Percentiles rank a stretch among this genome's conserved stretches.
Evolutionary conservation across 2,329 filamentous ascomycete genomes (phyloP).

Genomic region (Hypoxylon sp.): DNA sequence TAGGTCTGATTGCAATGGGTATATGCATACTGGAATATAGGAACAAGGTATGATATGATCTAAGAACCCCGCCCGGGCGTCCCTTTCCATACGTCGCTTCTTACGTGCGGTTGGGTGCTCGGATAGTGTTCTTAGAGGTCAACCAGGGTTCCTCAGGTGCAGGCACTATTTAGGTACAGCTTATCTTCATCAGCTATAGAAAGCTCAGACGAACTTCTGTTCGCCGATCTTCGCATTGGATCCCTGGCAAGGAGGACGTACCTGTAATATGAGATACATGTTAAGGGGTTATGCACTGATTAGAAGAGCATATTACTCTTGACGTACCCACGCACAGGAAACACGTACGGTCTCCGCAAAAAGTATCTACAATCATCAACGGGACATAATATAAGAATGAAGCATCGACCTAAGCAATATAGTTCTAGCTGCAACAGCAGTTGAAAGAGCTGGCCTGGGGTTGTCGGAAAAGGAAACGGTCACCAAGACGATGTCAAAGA

Average conservation of each 20-base stretch:
- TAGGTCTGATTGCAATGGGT: constrained; percentile 16
- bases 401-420: not conserved
- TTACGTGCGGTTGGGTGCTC: constrained; percentile 16
- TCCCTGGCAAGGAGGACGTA: not conserved
- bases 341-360: constrained; percentile 1
- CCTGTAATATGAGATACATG: constrained; percentile 9
- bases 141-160: constrained; percentile 1
- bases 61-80: constrained; percentile 20
- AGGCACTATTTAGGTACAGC: not conserved
- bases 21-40: constrained; percentile 4
- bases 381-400: not conserved
- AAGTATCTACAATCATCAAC: not conserved
- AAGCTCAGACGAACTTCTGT: not conserved
- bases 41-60: constrained; percentile 16
- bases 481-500: constrained; percentile 7
- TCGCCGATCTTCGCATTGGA: constrained; percentile 4
- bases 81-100: constrained; percentile 6
- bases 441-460: not conserved
- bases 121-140: constrained; percentile 12
- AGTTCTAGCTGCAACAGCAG: not conserved
- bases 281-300: not conserved
- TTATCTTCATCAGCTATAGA: not conserved
- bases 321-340: constrained; percentile 1
- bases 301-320: not conserved
- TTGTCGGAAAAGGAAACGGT: not conserved